Evolutionary conservation across 2,329 filamentous ascomycete species (phyloP).

Genomic region (Sporothrix brunneoviolacea): DNA sequence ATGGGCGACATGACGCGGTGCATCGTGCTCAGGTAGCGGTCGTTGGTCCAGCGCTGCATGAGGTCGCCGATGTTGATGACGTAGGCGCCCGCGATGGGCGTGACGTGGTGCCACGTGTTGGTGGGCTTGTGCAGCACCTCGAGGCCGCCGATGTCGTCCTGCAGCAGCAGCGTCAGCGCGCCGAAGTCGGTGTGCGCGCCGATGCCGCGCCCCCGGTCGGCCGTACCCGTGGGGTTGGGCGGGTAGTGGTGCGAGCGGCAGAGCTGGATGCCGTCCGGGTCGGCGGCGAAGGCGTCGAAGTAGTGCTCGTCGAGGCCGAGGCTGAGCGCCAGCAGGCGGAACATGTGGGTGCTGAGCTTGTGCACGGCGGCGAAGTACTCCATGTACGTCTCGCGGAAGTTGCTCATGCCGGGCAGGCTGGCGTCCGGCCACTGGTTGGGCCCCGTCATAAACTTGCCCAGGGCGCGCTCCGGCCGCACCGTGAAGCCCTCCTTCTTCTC

Average conservation of each 20-base stretch:
- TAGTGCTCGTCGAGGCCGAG: conserved; percentile 34
- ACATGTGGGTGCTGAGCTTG: conserved; percentile 7
- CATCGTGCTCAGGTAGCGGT: conserved; percentile 45
- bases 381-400: conserved; percentile 6
- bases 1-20: conserved; percentile 48
- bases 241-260: conserved; percentile 28
- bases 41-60: conserved; percentile 45
- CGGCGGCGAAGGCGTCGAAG: conserved; percentile 24
- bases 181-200: conserved; percentile 50
- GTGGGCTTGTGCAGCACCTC: conserved; percentile 41
- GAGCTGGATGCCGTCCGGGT: conserved; percentile 8
- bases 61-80: conserved; percentile 47
- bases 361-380: conserved; percentile 13
- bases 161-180: conserved; percentile 46
- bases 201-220: conserved; percentile 31
- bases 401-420: background rate
- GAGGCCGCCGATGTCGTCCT: conserved; percentile 42
- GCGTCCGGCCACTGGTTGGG: conserved; percentile 26
- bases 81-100: conserved; percentile 36
- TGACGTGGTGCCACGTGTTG: conserved; percentile 37
- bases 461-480: conserved; percentile 23
- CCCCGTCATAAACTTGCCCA: conserved; percentile 20
- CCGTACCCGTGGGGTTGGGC: conserved; percentile 18
- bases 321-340: conserved; percentile 31
- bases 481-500: conserved; percentile 31